These are phyloP conservation scores for Exophiala dermatitidis DNA, from an alignment of 2,329 filamentous ascomycete species.

Conservation along the genomic window DNA sequence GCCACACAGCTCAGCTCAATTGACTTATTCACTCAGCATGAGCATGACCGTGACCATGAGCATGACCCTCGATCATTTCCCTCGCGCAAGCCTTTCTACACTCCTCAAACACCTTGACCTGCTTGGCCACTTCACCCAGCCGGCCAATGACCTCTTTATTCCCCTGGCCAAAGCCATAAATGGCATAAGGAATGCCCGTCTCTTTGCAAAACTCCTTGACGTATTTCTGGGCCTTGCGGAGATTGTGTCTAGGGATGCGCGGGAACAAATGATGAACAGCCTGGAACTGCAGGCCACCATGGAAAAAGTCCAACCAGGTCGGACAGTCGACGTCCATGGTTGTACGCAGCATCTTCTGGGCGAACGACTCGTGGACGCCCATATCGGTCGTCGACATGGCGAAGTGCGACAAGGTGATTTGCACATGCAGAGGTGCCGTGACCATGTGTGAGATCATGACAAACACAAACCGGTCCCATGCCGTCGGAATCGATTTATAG, in stretches of 20 bases:
- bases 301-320: conserved; percentile 79
- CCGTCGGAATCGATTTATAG: conserved; percentile 64
- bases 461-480: conserved; percentile 63
- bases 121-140: conserved; percentile 70
- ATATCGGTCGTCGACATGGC: conserved; percentile 87
- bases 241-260: conserved; percentile 75
- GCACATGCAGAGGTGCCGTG: conserved; percentile 74
- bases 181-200: conserved; percentile 73
- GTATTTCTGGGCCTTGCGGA: conserved; percentile 65
- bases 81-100: conserved; percentile 51
- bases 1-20: neutral
- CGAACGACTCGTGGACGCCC: conserved; percentile 75
- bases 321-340: conserved; percentile 93
- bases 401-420: conserved; percentile 88
- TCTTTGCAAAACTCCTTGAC: conserved; percentile 77
- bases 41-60: conserved; percentile 1
- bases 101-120: conserved; percentile 68
- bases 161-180: conserved; percentile 77
- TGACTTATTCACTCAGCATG: neutral
- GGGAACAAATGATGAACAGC: conserved; percentile 82
- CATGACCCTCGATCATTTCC: conserved; percentile 18
- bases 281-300: conserved; percentile 84
- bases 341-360: conserved; percentile 83
- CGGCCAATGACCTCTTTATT: conserved; percentile 73
- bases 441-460: conserved; percentile 73